These are phyloP conservation scores for Elsinoe perseae DNA, from an alignment of 2,329 filamentous ascomycete species.

Conservation along the genomic window DNA sequence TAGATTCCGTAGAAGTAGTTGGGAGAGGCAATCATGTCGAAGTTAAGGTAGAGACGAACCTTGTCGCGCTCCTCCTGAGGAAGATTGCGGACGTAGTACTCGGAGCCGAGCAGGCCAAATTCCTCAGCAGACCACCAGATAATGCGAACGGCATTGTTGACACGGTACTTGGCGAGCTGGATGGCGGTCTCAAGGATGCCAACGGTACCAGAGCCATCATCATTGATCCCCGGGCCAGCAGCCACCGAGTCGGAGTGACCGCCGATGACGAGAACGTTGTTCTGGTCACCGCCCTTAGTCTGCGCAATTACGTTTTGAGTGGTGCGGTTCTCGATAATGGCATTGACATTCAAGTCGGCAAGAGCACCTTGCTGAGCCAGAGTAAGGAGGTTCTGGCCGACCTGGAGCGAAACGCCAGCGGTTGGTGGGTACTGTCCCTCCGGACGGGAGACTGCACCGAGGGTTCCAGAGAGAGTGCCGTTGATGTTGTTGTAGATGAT, in stretches of 20 bases:
- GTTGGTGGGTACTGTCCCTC: conserved; percentile 54
- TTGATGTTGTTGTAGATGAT: conserved; percentile 67
- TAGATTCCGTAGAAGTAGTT: conserved; percentile 51
- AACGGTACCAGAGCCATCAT: conserved; percentile 63
- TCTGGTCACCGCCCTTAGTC: conserved; percentile 50
- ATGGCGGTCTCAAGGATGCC: conserved; percentile 53
- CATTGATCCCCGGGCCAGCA: conserved; percentile 65
- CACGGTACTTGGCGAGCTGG: conserved; percentile 60
- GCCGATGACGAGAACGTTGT: conserved; percentile 52
- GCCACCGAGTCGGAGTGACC: conserved; percentile 56
- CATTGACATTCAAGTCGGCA: conserved; percentile 37
- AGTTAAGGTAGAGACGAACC: conserved; percentile 61
- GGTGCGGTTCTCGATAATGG: conserved; percentile 41
- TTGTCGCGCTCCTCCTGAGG: conserved; percentile 46
- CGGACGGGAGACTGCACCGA: conserved; percentile 53
- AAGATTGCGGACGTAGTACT: conserved; percentile 48
- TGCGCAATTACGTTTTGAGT: conserved; percentile 54
- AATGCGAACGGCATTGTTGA: conserved; percentile 63
- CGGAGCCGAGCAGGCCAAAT: conserved; percentile 54
- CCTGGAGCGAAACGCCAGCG: conserved; percentile 55
- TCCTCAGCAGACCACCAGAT: conserved; percentile 58
- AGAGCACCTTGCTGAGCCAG: conserved; percentile 41
- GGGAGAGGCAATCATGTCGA: conserved; percentile 62
- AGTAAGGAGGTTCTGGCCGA: conserved; percentile 51
- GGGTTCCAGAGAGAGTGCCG: conserved; percentile 57